A percentile compares a stretch with the other conserved stretches of the same genome.
Conservation (phyloP, 805 yeast species). For the Saturnispora serradocipensis region DNA sequence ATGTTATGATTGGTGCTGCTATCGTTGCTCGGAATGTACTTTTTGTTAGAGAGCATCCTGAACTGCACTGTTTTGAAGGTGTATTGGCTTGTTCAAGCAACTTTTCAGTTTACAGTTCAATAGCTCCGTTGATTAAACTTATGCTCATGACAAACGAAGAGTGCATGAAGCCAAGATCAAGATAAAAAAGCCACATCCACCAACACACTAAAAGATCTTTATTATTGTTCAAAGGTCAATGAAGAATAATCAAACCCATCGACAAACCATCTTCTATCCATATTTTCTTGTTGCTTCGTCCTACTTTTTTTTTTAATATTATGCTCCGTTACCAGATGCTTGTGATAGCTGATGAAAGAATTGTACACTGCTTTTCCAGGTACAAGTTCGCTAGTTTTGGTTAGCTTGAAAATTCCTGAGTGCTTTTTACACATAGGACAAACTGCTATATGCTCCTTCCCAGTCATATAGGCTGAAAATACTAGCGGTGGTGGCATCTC, state of each 20-base stretch:
- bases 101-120: neutral
- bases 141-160: neutral
- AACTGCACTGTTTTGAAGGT: no score
- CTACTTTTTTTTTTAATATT: neutral
- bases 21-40: neutral
- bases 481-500: conserved; percentile 22
- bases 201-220: neutral
- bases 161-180: neutral
- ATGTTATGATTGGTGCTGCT: neutral
- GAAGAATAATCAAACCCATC: neutral
- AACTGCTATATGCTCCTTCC: neutral
- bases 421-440: neutral
- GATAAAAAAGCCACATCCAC: no score
- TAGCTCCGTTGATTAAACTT: neutral
- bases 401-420: neutral
- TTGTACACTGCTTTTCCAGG: neutral
- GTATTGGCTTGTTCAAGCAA: neutral
- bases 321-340: neutral
- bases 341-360: neutral
- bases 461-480: neutral
- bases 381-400: neutral
- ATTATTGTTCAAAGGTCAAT: neutral
- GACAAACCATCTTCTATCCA: neutral
- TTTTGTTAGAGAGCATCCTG: neutral
- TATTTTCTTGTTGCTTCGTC: neutral